Base-by-base conservation (phyloP, 805 yeast genomes). In the Lachancea meyersii region DNA sequence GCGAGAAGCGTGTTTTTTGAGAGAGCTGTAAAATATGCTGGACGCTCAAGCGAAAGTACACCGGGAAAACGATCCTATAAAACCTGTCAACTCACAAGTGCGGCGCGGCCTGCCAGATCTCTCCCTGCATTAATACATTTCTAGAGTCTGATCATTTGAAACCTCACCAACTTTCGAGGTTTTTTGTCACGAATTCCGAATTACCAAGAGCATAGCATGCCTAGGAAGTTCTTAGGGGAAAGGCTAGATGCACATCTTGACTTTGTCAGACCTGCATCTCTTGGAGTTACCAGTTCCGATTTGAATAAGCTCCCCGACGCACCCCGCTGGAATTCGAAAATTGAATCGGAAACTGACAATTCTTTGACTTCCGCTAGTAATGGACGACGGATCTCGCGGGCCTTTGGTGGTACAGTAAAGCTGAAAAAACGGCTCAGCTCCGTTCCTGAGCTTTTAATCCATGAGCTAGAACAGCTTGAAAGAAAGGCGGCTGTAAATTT, bases 181-280 rank as follows among this genome's bases (percentile, higher is more conserved):
- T n/a, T n/a, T n/a, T n/a, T n/a, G n/a, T n/a, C n/a, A n/a, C n/a
- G n/a, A n/a, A n/a, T n/a, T n/a, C n/a, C n/a, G n/a, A n/a, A n/a
- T n/a, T n/a, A n/a, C n/a, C n/a, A n/a, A n/a, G n/a, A n/a, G n/a
- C n/a, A n/a, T 19, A 32, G 18, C 26, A 60, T 60, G 64, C 58
- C 58, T 34, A 52, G 60, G 40, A 54, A 56, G 31, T 61, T 55
- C 45, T 46, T 55, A 44, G 65, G 65, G 3, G 52, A 63, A 36
- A 51, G 46, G 35, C 52, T 63, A 9, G 48, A 52, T 16, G 48
- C 47, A 17, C 48, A 44, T n/a, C 44, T 43, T 2, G 68, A 62
- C 46, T 55, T 51, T 19, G 35, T 53, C 19, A 54, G 65, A 30
- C 63, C 65, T 2, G 50, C 65, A 1, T 62, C 68, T 2, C 36